Evolutionary conservation across 495 filamentous ascomycete species (phyloP), one percentile per base, ranked within the genome.

Genomic region (Lepidopterella palustris): DNA sequence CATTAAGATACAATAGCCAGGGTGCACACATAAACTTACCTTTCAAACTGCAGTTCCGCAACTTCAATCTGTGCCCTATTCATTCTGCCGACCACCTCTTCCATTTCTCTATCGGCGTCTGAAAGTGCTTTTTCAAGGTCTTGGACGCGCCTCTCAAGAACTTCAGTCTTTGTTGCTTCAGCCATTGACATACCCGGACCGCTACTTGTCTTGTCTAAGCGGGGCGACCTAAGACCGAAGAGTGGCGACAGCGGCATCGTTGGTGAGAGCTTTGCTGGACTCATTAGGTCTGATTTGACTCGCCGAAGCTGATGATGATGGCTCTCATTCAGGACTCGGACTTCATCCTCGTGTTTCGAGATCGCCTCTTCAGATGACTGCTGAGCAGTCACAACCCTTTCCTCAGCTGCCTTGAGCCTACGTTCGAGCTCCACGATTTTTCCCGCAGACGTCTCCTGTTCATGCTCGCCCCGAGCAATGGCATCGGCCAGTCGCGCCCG

Each of bases 21-120:
- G 47, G 47, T 3, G 13, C 18, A 15, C 35, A 42, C 60, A 18
- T 27, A 24, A 69, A 72, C 77, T 60, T 77, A 87, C 85, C 91
- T 84, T 75, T 95, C 87, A 74, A 87, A 87, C 73, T 97, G 92
- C 53, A 98, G 79, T 67, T 90, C 84, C 69, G 90, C 83, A 35
- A 98, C 93, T 73, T 96, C 90, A 57, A 96, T 90, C 76, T 97
- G 93, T 6, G 92, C 91, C 59, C 83, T 78, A 74, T 90, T 96
- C 90, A 98, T 96, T 55, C 87, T 80, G 55, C 86, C 78, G 15
- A 98, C 88, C 2, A 97, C 92, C 72, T 93, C 73, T 69, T 92
- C 83, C 93, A 98, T 97, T 78, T 97, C 92, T 57, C 78, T 76
- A 66, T 97, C 93, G 20, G 93, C 89, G 59, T 93, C 82, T 24